phyloP scores from a whole-genome alignment of 2,329 filamentous ascomycete species.

The Alternaria brassicicola region DNA sequence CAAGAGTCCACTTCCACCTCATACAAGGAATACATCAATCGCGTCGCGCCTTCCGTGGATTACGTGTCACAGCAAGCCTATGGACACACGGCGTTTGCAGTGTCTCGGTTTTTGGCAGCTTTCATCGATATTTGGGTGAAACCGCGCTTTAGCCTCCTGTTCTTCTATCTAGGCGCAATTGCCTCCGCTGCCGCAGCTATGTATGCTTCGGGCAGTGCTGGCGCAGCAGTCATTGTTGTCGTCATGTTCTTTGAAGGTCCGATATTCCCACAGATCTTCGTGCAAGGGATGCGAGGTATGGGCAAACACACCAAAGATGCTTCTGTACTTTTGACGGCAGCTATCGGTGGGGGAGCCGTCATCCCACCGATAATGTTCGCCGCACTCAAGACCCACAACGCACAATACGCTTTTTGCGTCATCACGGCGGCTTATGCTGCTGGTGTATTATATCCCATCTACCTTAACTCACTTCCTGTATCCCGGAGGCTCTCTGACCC shows the following conservation, averaged over 20 bases:
- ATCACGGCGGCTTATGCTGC: slow-evolving; percentile 59
- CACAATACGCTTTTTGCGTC: slow-evolving; percentile 60
- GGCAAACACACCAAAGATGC: slow-evolving; percentile 64
- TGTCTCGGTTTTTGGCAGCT: slow-evolving; percentile 64
- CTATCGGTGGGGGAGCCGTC: slow-evolving; percentile 61
- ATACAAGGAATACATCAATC: slow-evolving; percentile 53
- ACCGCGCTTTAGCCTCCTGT: slow-evolving; percentile 62
- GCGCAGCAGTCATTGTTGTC: slow-evolving; percentile 57
- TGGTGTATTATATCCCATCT: slow-evolving; percentile 61
- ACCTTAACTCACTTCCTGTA: slow-evolving; percentile 57
- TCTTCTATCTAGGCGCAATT: slow-evolving; percentile 60
- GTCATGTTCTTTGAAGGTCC: slow-evolving; percentile 67
- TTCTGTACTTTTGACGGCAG: slow-evolving; percentile 59
- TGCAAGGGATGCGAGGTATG: slow-evolving; percentile 63
- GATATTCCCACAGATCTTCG: slow-evolving; percentile 64
- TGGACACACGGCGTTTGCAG: slow-evolving; percentile 63
- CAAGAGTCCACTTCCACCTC: slow-evolving; percentile 63
- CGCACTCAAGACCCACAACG: slow-evolving; percentile 48
- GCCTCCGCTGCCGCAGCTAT: slow-evolving; percentile 60
- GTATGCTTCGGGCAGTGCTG: slow-evolving; percentile 48
- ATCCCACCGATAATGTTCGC: slow-evolving; percentile 63
- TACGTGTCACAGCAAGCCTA: slow-evolving; percentile 57
- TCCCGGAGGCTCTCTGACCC: slow-evolving; percentile 60
- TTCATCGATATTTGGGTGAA: slow-evolving; percentile 60
- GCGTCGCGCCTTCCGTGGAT: slow-evolving; percentile 49